Evolutionary conservation across 495 filamentous ascomycete genomes (phyloP).

Genomic region (Neurospora terricola): DNA sequence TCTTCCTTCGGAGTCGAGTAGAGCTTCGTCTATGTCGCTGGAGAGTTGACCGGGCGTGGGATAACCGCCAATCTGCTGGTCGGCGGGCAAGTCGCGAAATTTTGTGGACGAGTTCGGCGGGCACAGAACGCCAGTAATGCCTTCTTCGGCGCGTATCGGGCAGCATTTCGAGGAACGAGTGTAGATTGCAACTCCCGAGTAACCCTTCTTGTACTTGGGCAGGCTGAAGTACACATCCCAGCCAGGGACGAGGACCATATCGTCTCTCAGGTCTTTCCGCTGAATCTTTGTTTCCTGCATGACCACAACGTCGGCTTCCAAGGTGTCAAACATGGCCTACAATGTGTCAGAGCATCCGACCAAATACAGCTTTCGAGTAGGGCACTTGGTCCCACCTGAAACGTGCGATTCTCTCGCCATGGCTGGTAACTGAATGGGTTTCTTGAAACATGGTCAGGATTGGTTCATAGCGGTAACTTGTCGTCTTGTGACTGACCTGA

Average conservation of each 20-base stretch:
- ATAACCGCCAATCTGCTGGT: constrained; percentile 90
- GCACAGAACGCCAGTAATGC: constrained; percentile 71
- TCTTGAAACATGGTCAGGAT: constrained; percentile 29
- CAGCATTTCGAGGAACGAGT: constrained; percentile 81
- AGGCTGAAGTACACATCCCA: constrained; percentile 97
- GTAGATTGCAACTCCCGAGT: constrained; percentile 92
- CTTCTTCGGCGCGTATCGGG: constrained; percentile 89
- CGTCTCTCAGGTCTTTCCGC: constrained; percentile 82
- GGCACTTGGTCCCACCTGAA: constrained; percentile 33
- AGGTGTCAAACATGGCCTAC: constrained; percentile 77
- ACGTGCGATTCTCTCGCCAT: constrained; percentile 84
- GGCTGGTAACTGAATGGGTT: constrained; percentile 94
- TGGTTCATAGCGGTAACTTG: not conserved
- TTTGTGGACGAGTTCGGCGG: constrained; percentile 64
- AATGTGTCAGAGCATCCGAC: not conserved
- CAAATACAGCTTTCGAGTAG: not conserved
- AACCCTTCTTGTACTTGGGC: constrained; percentile 92
- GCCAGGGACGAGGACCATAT: constrained; percentile 90
- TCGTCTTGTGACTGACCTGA: constrained; percentile 47
- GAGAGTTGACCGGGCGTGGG: constrained; percentile 57
- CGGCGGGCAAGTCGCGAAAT: constrained; percentile 65
- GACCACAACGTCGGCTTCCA: constrained; percentile 88
- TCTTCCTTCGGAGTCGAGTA: constrained; percentile 83
- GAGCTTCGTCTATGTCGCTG: constrained; percentile 52
- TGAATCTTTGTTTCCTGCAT: constrained; percentile 98